Conservation (phyloP, 2,329 filamentous ascomycete genomes). For the Arthrobotrys megalospora region DNA sequence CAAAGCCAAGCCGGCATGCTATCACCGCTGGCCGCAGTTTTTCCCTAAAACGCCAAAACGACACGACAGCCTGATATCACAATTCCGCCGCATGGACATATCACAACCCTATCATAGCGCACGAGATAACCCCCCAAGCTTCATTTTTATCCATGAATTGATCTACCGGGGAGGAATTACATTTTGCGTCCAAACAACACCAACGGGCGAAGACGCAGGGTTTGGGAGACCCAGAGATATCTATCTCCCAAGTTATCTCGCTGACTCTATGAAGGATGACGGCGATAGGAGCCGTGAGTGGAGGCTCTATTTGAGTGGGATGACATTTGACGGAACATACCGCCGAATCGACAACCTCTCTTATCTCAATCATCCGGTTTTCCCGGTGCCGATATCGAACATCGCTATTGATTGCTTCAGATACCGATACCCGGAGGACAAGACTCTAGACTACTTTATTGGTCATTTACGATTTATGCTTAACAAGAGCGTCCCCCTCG, state of each 20-base stretch:
- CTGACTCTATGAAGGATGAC: slow-evolving; percentile 33
- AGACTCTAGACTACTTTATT: slow-evolving; percentile 47
- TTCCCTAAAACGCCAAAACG: slow-evolving; percentile 7
- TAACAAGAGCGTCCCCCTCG: slow-evolving; percentile 39
- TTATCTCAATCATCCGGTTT: slow-evolving; percentile 44
- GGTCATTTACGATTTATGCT: slow-evolving; percentile 51
- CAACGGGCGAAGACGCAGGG: slow-evolving; percentile 26
- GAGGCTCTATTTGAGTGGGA: slow-evolving; percentile 30
- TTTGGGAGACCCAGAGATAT: slow-evolving; percentile 38
- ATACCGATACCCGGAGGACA: slow-evolving; percentile 43
- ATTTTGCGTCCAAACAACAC: slow-evolving; percentile 43
- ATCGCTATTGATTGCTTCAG: slow-evolving; percentile 47
- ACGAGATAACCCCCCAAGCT: slow-evolving; percentile 19
- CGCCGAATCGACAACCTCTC: slow-evolving; percentile 36
- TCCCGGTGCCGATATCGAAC: slow-evolving; percentile 23
- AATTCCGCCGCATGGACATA: slow-evolving; percentile 19
- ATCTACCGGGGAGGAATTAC: slow-evolving; percentile 46
- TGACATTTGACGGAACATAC: slow-evolving; percentile 33
- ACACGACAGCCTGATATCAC: slow-evolving; percentile 14
- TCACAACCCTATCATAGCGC: slow-evolving; percentile 22
- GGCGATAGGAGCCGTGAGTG: slow-evolving; percentile 31
- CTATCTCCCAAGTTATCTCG: slow-evolving; percentile 27
- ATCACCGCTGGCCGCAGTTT: slow-evolving; percentile 33
- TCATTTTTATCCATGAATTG: slow-evolving; percentile 38
- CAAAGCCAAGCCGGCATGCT: slow-evolving; percentile 43